These are phyloP conservation scores for Claviceps cyperi DNA, from an alignment of 2,329 filamentous ascomycete species.

Conservation along the genomic window DNA sequence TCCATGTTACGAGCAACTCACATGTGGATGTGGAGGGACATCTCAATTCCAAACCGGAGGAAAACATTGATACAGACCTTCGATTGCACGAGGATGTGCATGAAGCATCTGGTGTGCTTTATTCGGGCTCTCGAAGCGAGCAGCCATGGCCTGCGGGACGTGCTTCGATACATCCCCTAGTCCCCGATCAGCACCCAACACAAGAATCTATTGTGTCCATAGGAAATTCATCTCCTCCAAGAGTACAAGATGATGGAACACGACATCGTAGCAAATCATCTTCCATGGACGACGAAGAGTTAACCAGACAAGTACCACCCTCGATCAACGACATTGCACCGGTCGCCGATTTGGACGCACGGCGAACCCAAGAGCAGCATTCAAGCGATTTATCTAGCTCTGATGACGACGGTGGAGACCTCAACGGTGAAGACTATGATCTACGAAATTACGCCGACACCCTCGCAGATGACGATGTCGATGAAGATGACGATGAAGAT, in stretches of 20 bases:
- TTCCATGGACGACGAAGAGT: neutral
- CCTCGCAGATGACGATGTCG: constrained; percentile 7
- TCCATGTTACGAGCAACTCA: neutral
- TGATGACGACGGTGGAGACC: constrained; percentile 14
- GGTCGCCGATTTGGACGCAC: neutral
- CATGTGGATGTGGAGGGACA: neutral
- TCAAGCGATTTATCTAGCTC: constrained; percentile 6
- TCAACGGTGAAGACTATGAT: constrained; percentile 20
- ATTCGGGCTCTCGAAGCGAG: neutral
- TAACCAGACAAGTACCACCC: neutral
- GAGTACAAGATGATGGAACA: neutral
- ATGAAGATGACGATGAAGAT: constrained; percentile 18
- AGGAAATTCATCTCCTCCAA: constrained; percentile 1
- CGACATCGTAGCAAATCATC: neutral
- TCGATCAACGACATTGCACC: neutral
- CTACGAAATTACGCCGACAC: constrained; percentile 18
- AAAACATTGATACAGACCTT: constrained; percentile 8
- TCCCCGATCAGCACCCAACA: neutral
- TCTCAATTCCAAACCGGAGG: neutral
- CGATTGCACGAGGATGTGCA: constrained; percentile 3
- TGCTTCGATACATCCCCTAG: neutral
- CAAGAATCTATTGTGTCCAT: neutral
- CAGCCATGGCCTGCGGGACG: neutral
- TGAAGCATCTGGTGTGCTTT: neutral
- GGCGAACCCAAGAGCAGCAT: neutral